These are phyloP conservation scores for Talaromyces nanjingensis DNA, from an alignment of 495 filamentous ascomycete species.

Conservation along the genomic window DNA sequence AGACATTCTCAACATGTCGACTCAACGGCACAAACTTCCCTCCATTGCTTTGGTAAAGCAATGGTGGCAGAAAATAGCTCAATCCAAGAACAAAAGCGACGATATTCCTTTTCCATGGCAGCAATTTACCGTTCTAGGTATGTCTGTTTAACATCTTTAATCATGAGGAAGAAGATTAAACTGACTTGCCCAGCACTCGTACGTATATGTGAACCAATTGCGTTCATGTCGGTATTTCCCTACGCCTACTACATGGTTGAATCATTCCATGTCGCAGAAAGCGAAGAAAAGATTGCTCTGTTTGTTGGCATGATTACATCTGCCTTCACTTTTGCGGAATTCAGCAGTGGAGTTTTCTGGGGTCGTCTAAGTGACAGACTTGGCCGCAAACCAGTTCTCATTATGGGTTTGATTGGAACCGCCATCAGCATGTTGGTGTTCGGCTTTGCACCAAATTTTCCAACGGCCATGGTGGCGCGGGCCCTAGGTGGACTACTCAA, in stretches of 20 bases:
- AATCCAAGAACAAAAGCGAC: not conserved
- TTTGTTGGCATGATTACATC: constrained; percentile 97
- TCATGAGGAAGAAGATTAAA: not conserved
- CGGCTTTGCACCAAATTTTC: constrained; percentile 80
- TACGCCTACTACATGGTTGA: constrained; percentile 98
- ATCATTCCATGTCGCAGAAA: constrained; percentile 76
- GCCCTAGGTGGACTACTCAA: constrained; percentile 89
- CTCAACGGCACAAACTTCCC: constrained; percentile 1
- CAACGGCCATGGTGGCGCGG: constrained; percentile 77
- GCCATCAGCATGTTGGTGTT: constrained; percentile 91
- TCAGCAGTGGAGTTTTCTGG: constrained; percentile 84
- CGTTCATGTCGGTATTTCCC: constrained; percentile 99
- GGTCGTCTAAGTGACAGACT: constrained; percentile 86
- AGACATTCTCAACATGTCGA: not conserved
- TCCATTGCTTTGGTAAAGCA: not conserved
- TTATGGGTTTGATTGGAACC: constrained; percentile 82
- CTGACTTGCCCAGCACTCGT: constrained; percentile 59
- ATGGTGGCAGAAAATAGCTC: not conserved
- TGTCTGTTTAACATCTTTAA: not conserved
- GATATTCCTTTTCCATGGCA: constrained; percentile 5
- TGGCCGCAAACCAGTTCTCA: constrained; percentile 85
- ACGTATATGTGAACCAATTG: constrained; percentile 96
- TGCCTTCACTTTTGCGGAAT: constrained; percentile 93
- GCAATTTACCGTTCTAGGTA: constrained; percentile 7
- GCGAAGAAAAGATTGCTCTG: constrained; percentile 72